Base-by-base conservation (phyloP, 1,284 basidiomycete genomes). In the Sporisorium reilianum region DNA sequence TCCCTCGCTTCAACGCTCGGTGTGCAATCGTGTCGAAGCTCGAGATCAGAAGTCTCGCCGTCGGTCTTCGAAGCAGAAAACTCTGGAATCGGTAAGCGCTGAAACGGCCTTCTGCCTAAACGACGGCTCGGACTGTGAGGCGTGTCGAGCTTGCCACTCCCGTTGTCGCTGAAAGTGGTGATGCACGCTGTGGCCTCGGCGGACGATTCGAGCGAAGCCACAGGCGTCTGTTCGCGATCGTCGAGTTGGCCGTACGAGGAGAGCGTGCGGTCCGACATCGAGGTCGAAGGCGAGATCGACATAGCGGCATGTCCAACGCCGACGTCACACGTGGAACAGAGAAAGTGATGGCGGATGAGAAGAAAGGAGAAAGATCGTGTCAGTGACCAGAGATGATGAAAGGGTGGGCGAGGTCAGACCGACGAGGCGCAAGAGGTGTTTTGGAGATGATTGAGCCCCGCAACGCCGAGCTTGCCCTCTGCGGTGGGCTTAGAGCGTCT, bases 71-170 rank as follows among this genome's bases (percentile, higher is more conserved):
- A 30, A 45, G 28, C 25, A 22, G 30, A 20, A 23, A 46, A 25
- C 1, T 32, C 11, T 1, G 56, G 52, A 14, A 59, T 59, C 11
- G 63, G 56, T 11, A 59, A 18, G 5, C 63, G 45, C 30, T 58
- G 52, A 18, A 59, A 59, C 12, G 40, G 40, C 26, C 34, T 46
- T 36, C 45, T 64, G 4, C 38, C 18, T 1, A 53, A 12, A n/a
- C 4, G 51, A 3, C 41, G 53, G 18, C 10, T 22, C 23, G 14
- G 23, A 5, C 23, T 16, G 20, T 32, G 53, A 2, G 32, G 5
- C 3, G 26, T 42, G 25, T 28, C 20, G 10, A 18, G 3, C 45
- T 32, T 30, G 7, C 18, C 5, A 20, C 11, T 22, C 28, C n/a
- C 1, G 34, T 16, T 22, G 20, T 55, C 41, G 18, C n/a, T 26